Evolutionary conservation across 2,329 filamentous ascomycete species (phyloP).

Genomic region (Drechslerella coelobrocha): DNA sequence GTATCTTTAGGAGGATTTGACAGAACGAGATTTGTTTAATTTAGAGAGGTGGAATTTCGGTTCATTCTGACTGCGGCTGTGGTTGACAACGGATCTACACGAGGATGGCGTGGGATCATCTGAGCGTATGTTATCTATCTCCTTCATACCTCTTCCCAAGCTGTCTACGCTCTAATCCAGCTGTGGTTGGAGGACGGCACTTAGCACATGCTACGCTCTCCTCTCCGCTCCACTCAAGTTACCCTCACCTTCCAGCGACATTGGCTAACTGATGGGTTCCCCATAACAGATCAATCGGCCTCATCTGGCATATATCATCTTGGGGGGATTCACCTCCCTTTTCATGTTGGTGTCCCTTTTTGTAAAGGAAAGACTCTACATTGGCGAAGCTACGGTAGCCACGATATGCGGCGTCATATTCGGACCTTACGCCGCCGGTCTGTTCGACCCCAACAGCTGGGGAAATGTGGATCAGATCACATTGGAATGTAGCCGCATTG

Average conservation of each 20-base stretch:
- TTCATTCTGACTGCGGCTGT: neutral
- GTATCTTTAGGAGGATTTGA: conserved; percentile 37
- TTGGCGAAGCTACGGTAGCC: conserved; percentile 95
- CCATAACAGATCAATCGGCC: conserved; percentile 75
- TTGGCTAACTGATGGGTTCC: conserved; percentile 13
- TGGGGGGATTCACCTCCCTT: conserved; percentile 94
- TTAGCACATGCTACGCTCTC: conserved; percentile 3
- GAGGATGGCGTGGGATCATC: conserved; percentile 63
- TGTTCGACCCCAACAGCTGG: conserved; percentile 79
- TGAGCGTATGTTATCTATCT: conserved; percentile 55
- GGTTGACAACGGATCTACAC: conserved; percentile 48
- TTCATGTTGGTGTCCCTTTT: conserved; percentile 99
- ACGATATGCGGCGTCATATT: conserved; percentile 88
- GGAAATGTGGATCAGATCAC: conserved; percentile 85
- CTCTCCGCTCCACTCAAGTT: neutral
- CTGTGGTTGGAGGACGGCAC: conserved; percentile 1
- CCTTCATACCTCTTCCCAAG: conserved; percentile 1
- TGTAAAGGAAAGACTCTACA: conserved; percentile 98
- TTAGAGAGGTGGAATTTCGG: conserved; percentile 19
- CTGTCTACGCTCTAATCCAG: conserved; percentile 1
- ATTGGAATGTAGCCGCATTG: conserved; percentile 85
- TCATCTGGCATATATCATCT: conserved; percentile 97
- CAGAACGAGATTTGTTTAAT: conserved; percentile 22
- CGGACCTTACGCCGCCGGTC: conserved; percentile 79
- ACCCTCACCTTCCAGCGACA: neutral